phyloP scores from a whole-genome alignment of 2,329 filamentous ascomycete species.

The Diaporthe vaccinii region DNA sequence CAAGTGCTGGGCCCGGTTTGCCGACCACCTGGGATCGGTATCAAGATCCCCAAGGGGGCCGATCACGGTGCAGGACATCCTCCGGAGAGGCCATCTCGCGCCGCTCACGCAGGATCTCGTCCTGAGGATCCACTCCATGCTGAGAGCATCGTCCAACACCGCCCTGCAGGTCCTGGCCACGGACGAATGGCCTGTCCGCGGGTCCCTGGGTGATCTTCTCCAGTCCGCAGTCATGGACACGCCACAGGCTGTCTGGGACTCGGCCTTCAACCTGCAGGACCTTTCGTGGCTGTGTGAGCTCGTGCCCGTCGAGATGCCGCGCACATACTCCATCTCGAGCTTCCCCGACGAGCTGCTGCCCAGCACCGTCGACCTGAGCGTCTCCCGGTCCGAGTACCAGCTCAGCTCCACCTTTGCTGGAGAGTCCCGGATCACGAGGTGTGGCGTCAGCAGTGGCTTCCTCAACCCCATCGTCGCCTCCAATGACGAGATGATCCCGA shows the following conservation, averaged over 20 bases:
- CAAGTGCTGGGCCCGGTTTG: slow-evolving; percentile 61
- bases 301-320: slow-evolving; percentile 62
- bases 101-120: slow-evolving; percentile 66
- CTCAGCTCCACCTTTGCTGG: slow-evolving; percentile 58
- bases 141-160: slow-evolving; percentile 63
- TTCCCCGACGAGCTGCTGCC: slow-evolving; percentile 64
- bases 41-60: slow-evolving; percentile 46
- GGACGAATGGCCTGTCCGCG: slow-evolving; percentile 65
- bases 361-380: slow-evolving; percentile 63
- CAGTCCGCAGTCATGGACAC: slow-evolving; percentile 63
- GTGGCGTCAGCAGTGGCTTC: slow-evolving; percentile 66
- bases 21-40: slow-evolving; percentile 59
- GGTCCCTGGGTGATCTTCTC: slow-evolving; percentile 63
- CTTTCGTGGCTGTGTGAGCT: slow-evolving; percentile 62
- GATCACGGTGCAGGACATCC: slow-evolving; percentile 62
- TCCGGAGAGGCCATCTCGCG: slow-evolving; percentile 64
- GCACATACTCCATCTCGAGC: slow-evolving; percentile 67
- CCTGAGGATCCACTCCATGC: slow-evolving; percentile 61
- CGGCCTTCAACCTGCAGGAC: slow-evolving; percentile 60
- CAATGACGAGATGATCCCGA: slow-evolving; percentile 54
- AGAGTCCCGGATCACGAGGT: slow-evolving; percentile 50
- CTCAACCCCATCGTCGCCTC: slow-evolving; percentile 62
- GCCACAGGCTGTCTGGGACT: slow-evolving; percentile 62
- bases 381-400: slow-evolving; percentile 65
- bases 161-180: slow-evolving; percentile 64